Conservation (phyloP, 176 grass and related monocot genomes). For the Musa schizocarpa region DNA sequence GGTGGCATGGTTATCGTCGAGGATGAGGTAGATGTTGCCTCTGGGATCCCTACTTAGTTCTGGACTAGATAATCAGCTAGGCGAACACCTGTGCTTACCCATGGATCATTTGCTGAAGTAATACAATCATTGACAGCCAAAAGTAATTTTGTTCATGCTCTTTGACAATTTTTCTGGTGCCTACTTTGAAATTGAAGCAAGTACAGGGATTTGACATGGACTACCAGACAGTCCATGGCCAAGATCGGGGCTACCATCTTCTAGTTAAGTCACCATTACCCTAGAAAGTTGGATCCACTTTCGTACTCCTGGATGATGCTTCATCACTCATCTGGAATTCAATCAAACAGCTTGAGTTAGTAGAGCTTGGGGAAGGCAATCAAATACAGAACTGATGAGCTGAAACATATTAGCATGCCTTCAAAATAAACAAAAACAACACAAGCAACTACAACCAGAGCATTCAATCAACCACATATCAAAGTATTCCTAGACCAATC, state of each 20-base stretch:
- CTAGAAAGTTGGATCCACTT: background rate
- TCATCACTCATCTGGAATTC: constrained; percentile 5
- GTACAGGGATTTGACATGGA: background rate
- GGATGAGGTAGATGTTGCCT: constrained; percentile 6
- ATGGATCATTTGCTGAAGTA: background rate
- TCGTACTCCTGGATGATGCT: background rate
- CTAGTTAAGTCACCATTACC: background rate
- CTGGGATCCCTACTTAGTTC: background rate
- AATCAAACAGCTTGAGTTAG: background rate
- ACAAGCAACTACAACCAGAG: no score
- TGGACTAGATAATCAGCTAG: background rate
- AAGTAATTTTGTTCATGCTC: background rate
- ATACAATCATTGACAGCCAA: background rate
- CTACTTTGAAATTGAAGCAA: background rate
- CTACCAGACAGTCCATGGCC: background rate
- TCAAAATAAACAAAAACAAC: no score
- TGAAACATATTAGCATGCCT: background rate
- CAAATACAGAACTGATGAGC: background rate
- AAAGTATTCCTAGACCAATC: no score
- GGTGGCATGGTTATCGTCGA: background rate
- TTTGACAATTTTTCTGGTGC: background rate
- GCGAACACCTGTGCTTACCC: background rate
- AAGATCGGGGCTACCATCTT: background rate
- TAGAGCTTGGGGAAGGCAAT: background rate
- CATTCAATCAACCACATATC: no score